Base-by-base conservation (phyloP, 2,329 filamentous ascomycete genomes). In the Phialemonium atrogriseum region DNA sequence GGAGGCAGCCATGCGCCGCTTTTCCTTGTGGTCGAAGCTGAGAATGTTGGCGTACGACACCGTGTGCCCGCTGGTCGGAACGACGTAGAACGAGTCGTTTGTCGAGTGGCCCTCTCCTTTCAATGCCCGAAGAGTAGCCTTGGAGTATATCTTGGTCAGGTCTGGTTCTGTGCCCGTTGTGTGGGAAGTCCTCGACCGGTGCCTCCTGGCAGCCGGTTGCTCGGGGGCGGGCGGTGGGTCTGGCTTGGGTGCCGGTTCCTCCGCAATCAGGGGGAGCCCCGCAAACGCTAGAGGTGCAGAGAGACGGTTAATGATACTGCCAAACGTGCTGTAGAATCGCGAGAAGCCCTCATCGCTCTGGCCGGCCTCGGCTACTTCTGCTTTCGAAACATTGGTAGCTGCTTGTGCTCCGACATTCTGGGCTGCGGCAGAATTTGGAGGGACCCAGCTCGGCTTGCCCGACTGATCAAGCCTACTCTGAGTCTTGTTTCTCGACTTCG, bases 201-300 rank as follows among this genome's bases (percentile, higher is more conserved):
- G 54, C 19, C 56, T 55, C 38, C 62, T 55, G 35, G 53, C 41
- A 34, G 55, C 49, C 41, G 64, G 43, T 35, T 56, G 36, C 37
- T 64, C 49, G 28, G 66, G 48, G 33, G 61, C 46, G 30, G 66
- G 49, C 31, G 60, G 44, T 11, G 59, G 46, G 10, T 46, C 40
- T 1, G 54, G 34, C 32, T 58, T 45, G 7, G 50, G 32, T 12
- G 40, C 33, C 1, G 59, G 49, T 37, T 73, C 70, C 34, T 74
- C 66, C 12, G 66, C 49, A 17, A 76, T 73, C 5, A 98, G 67
- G 1, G 91, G 91, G 7, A 98, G 71, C 1, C 89, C 89, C 5
- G 91, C 86, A 60, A 95, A 98, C 4, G 88, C 89, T 18, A 98
- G 66, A 2, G 88, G 88, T 0, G 88, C 87, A 0, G 89, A 93